phyloP scores from a whole-genome alignment of 331 rosid genomes.

The Telfairia occidentalis region DNA sequence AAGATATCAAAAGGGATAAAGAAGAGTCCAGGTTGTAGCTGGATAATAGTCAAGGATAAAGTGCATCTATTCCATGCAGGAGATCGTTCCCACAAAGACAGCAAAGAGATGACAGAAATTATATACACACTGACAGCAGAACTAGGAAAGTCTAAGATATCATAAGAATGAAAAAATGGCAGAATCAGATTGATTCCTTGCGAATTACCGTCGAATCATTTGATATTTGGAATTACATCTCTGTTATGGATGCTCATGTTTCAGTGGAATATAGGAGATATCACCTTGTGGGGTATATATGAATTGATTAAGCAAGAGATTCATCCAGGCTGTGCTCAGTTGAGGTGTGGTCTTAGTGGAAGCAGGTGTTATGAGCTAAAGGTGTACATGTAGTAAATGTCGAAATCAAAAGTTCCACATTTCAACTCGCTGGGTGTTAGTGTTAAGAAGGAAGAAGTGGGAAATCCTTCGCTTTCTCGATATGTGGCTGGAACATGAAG shows the following conservation, averaged over 20 bases:
- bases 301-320: background rate
- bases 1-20: constrained; percentile 40
- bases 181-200: background rate
- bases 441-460: background rate
- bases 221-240: background rate
- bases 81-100: constrained; percentile 28
- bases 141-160: constrained; percentile 16
- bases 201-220: background rate
- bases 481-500: background rate
- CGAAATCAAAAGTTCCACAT: background rate
- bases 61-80: constrained; percentile 54
- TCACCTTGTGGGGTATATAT: background rate
- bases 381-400: background rate
- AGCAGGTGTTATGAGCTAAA: background rate
- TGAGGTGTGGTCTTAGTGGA: background rate
- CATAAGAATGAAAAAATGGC: background rate
- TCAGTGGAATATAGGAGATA: background rate
- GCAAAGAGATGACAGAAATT: constrained; percentile 23
- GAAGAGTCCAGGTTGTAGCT: constrained; percentile 77
- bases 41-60: constrained; percentile 44
- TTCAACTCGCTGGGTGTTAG: background rate
- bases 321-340: background rate
- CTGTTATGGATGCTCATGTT: background rate
- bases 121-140: constrained; percentile 24
- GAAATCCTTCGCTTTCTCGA: background rate